Conservation (phyloP, 805 yeast species). For the Nakazawaea pomicola region DNA sequence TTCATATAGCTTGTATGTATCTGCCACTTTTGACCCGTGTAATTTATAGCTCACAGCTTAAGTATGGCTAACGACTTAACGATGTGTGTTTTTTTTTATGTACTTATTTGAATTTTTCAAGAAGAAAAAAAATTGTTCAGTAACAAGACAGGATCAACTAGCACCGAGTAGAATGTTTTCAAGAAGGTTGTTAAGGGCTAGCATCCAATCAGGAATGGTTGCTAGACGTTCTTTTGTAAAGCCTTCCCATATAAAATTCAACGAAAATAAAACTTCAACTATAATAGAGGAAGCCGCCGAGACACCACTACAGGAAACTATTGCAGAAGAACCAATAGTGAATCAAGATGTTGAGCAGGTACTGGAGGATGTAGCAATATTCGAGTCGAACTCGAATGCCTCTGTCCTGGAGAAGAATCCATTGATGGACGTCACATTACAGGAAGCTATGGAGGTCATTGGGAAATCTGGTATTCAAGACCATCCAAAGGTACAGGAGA, state of each 20-base stretch:
- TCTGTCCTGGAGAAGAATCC: too few relatives aligned
- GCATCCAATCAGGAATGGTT: background rate
- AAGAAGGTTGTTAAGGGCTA: background rate
- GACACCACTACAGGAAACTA: background rate
- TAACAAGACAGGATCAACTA: background rate
- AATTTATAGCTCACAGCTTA: too few relatives aligned
- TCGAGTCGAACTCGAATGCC: too few relatives aligned
- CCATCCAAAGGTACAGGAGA: slow-evolving; percentile 8
- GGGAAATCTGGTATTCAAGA: slow-evolving; percentile 1
- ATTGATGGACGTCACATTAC: slow-evolving; percentile 2
- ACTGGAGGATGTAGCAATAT: slow-evolving; percentile 5
- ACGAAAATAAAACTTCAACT: background rate
- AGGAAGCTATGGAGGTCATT: slow-evolving; percentile 5
- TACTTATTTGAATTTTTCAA: background rate
- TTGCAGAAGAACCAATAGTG: background rate
- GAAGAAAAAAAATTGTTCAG: slow-evolving; percentile 1
- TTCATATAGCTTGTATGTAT: too few relatives aligned
- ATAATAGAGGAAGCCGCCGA: slow-evolving; percentile 1
- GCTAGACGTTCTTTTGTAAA: slow-evolving; percentile 1
- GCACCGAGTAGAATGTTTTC: background rate
- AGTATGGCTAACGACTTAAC: too few relatives aligned
- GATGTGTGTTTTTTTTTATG: background rate
- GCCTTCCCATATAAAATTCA: background rate
- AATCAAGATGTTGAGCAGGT: background rate
- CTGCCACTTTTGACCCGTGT: background rate